Evolutionary conservation across 1,139 yeast genomes (phyloP).

Genomic region (Diutina pseudorugosa): DNA sequence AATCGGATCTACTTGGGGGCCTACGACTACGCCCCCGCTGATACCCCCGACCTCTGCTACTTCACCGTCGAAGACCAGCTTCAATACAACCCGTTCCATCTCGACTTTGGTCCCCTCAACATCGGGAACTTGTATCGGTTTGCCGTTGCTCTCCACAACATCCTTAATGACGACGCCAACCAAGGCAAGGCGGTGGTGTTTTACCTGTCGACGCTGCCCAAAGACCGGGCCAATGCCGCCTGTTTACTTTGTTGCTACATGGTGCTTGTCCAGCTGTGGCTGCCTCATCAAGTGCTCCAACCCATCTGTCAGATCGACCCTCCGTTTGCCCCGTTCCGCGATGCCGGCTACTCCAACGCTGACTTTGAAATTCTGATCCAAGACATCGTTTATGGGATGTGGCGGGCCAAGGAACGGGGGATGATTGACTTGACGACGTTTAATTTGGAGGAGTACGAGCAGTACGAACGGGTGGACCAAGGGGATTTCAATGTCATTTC

Average conservation of each 20-base stretch:
- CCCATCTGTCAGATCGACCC: constrained; percentile 90
- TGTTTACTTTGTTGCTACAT: constrained; percentile 88
- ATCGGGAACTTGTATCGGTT: constrained; percentile 88
- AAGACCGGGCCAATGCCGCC: constrained; percentile 86
- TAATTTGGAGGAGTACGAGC: constrained; percentile 87
- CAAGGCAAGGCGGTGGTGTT: constrained; percentile 85
- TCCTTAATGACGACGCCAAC: constrained; percentile 73
- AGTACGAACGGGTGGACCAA: constrained; percentile 89
- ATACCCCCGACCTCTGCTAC: constrained; percentile 64
- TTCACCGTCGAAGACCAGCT: constrained; percentile 88
- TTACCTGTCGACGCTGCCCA: constrained; percentile 71
- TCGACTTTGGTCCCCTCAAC: constrained; percentile 93
- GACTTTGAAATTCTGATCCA: constrained; percentile 90
- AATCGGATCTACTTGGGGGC: constrained; percentile 84
- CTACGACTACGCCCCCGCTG: constrained; percentile 67
- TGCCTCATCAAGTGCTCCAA: constrained; percentile 93
- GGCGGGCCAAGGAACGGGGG: constrained; percentile 96
- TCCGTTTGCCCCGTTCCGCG: constrained; percentile 89
- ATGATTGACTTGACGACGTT: constrained; percentile 80
- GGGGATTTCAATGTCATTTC: constrained; percentile 91
- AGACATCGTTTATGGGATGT: constrained; percentile 88
- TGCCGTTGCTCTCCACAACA: constrained; percentile 88
- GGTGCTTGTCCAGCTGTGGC: constrained; percentile 94
- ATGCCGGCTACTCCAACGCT: constrained; percentile 93
- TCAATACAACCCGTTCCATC: constrained; percentile 85